Evolutionary conservation across 2,329 filamentous ascomycete species (phyloP).

Genomic region (Talaromyces rugulosus): DNA sequence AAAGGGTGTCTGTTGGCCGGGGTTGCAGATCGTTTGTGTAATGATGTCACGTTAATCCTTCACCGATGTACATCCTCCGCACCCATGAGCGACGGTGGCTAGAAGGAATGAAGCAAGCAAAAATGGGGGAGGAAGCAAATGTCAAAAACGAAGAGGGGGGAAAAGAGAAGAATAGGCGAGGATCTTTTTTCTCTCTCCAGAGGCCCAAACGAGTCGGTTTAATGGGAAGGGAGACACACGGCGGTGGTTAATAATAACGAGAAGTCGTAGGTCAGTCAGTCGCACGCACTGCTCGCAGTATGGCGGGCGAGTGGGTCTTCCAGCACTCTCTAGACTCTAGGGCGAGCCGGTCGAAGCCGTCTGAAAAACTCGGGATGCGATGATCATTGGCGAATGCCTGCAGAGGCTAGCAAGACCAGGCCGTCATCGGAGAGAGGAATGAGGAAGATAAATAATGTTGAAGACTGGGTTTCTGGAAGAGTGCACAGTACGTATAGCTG

Average conservation of each 20-base stretch:
- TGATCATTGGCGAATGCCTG: neutral
- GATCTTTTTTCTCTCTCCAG: neutral
- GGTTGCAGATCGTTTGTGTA: slow-evolving; percentile 8
- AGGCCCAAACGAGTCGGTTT: neutral
- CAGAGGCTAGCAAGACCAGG: neutral
- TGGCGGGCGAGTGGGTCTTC: neutral
- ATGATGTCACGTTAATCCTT: slow-evolving; percentile 14
- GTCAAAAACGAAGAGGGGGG: neutral
- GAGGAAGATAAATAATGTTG: neutral
- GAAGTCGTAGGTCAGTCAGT: neutral
- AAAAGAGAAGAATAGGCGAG: neutral
- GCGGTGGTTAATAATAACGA: neutral
- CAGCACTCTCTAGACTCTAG: neutral
- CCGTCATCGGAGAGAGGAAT: neutral
- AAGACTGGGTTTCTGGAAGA: neutral
- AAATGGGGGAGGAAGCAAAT: neutral
- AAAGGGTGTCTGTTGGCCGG: neutral
- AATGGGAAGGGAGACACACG: neutral
- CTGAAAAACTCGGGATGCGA: neutral
- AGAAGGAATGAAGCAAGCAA: neutral
- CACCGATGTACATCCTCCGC: slow-evolving; percentile 8
- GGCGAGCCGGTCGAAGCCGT: neutral
- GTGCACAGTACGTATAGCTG: too few species aligned
- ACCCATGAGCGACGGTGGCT: slow-evolving; percentile 1
- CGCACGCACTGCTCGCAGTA: neutral